phyloP scores from a whole-genome alignment of 208 protist genomes.

The Perkinsela sp. region DNA sequence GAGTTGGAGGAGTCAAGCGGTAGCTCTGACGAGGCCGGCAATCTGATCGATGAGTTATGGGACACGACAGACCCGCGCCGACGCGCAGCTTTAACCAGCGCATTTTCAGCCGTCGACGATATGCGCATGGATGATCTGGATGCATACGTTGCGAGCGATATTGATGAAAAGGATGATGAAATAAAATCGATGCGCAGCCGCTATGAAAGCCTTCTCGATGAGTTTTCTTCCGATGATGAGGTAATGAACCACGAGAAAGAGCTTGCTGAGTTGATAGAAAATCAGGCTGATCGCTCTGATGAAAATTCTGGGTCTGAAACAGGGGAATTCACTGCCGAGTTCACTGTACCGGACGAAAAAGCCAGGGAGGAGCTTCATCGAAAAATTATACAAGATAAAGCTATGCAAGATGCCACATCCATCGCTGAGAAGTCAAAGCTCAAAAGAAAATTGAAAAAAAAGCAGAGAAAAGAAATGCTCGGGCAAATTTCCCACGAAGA shows the following conservation, averaged over 20 bases:
- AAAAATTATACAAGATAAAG: neutral
- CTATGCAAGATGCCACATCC: neutral
- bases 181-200: no score
- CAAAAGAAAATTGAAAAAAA: neutral
- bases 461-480: neutral
- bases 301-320: neutral
- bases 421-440: neutral
- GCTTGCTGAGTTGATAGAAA: neutral
- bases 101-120: neutral
- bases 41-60: neutral
- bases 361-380: neutral
- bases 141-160: neutral
- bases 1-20: neutral
- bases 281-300: neutral
- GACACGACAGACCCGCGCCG: neutral
- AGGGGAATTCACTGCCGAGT: neutral
- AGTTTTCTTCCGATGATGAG: no score
- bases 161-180: neutral
- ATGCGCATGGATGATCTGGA: neutral
- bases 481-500: no score
- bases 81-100: neutral
- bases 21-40: neutral
- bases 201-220: no score
- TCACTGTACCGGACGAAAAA: neutral
- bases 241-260: neutral